Percentiles rank a stretch among this genome's conserved stretches.
Conservation (phyloP, 495 filamentous ascomycete species). For the Aspergillus coremiiformis region DNA sequence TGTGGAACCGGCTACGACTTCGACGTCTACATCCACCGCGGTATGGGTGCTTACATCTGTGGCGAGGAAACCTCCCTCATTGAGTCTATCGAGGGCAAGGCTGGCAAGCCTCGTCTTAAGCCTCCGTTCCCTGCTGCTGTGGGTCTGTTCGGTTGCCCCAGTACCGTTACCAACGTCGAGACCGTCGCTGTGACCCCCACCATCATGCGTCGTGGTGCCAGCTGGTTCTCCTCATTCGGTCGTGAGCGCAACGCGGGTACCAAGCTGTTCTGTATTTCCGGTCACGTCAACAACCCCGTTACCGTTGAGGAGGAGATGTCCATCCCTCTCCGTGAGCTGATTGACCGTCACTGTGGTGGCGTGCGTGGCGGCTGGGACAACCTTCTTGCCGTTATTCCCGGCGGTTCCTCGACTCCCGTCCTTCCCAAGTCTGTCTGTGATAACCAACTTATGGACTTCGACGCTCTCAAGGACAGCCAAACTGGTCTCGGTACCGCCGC, state of each 20-base stretch:
- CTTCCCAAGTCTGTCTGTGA: conserved; percentile 81
- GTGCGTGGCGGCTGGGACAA: conserved; percentile 98
- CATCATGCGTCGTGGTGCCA: conserved; percentile 85
- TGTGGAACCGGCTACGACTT: conserved; percentile 96
- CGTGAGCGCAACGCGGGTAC: conserved; percentile 93
- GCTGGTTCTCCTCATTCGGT: conserved; percentile 88
- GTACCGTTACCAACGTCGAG: conserved; percentile 96
- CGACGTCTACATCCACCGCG: conserved; percentile 92
- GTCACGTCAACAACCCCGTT: conserved; percentile 96
- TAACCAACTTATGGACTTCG: conserved; percentile 97
- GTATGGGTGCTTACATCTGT: conserved; percentile 95
- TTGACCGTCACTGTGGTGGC: conserved; percentile 95
- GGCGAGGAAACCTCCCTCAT: conserved; percentile 97
- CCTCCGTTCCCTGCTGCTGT: conserved; percentile 96
- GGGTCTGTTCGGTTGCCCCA: conserved; percentile 94
- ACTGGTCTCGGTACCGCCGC: conserved; percentile 96
- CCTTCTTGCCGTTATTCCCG: conserved; percentile 87
- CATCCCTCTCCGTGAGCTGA: conserved; percentile 86
- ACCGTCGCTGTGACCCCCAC: conserved; percentile 93
- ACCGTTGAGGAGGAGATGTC: conserved; percentile 99
- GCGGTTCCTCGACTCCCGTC: conserved; percentile 93
- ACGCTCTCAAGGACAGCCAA: conserved; percentile 94
- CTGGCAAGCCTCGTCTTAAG: conserved; percentile 96
- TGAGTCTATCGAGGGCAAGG: conserved; percentile 96
- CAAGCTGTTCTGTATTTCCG: conserved; percentile 97